Percentiles rank a stretch among this genome's conserved stretches.
These are phyloP conservation scores for Aurantiochytrium sp. DNA, from an alignment of 108 stramenopile species.

Conservation along the genomic window DNA sequence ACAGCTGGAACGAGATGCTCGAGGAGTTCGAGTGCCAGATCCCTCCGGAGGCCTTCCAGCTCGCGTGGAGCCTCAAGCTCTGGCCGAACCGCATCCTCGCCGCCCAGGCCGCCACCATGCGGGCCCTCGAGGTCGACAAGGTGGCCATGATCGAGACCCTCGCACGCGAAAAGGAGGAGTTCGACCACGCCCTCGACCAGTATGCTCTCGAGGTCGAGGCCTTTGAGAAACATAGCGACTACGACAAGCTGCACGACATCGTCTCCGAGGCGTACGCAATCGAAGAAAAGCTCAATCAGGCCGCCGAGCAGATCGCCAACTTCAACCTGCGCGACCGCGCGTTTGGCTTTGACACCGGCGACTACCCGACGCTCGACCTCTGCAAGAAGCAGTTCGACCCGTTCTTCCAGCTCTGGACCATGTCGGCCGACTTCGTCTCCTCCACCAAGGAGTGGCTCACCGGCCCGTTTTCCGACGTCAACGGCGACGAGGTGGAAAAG, in stretches of 20 bases:
- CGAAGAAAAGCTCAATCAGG: slow-evolving; percentile 47
- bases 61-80: slow-evolving; percentile 53
- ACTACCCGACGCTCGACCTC: slow-evolving; percentile 45
- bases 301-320: slow-evolving; percentile 53
- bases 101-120: slow-evolving; percentile 46
- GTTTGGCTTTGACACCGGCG: slow-evolving; percentile 61
- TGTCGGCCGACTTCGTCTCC: slow-evolving; percentile 55
- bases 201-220: background rate
- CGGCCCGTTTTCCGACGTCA: slow-evolving; percentile 55
- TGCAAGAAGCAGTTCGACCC: slow-evolving; percentile 49
- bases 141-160: slow-evolving; percentile 60
- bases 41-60: slow-evolving; percentile 42
- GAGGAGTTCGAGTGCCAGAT: slow-evolving; percentile 42
- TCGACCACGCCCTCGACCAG: slow-evolving; percentile 44
- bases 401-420: slow-evolving; percentile 61
- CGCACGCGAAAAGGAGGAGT: slow-evolving; percentile 54
- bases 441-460: slow-evolving; percentile 57
- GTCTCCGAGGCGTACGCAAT: background rate
- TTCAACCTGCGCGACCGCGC: slow-evolving; percentile 61
- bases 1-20: slow-evolving; percentile 34
- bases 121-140: slow-evolving; percentile 56
- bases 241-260: slow-evolving; percentile 37
- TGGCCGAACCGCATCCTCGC: slow-evolving; percentile 51
- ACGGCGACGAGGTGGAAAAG: slow-evolving; percentile 54
- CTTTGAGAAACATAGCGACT: slow-evolving; percentile 39